Base-by-base conservation (phyloP, 2,329 filamentous ascomycete species). In the Cytospora mali region DNA sequence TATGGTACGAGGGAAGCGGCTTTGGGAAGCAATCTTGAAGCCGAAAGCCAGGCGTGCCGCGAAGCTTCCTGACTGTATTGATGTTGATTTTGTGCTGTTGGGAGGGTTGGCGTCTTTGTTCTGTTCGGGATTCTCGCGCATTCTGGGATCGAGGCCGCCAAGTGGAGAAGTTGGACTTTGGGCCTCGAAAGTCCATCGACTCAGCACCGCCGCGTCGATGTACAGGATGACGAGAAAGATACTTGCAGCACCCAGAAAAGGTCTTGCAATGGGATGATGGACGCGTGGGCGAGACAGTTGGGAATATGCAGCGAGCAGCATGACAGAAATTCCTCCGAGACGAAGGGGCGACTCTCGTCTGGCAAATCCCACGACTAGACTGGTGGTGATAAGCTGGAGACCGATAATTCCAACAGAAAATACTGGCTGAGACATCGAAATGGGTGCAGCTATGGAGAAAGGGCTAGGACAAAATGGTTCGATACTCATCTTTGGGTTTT, bases 171-270 rank as follows among this genome's bases (percentile, higher is more conserved):
- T 55, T 25, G 52, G 52, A 35, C 52, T 35, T 25, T 28, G 18
- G 52, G 29, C 21, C 21, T 55, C 31, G 18, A 55, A 55, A 9
- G 52, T n/a, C 52, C 52, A 55, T 39, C 52, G 31, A 35, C 52
- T 55, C 31, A 55, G 25, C 52, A 55, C 21, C n/a, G 33, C 52
- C 52, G 52, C 21, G 31, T 55, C 52, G 31, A 55, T 10, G 52
- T 55, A 55, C 31, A 55, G 18, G 21, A 55, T 18, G 31, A 27
- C 52, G 18, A 55, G 52, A 25, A 55, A 39, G 31, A 55, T 31
- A 10, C 52, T 55, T 18, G 52, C 52, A 39, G 52, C 52, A 42
- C 52, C 52, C 13, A 55, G 31, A 35, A 55, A 55, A 11, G 52
- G 52, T 4, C 52, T 29, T 25, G 31, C 52, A 3, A 55, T 55